Base-by-base conservation (phyloP, 2,329 filamentous ascomycete species). In the Colletotrichum magnum region DNA sequence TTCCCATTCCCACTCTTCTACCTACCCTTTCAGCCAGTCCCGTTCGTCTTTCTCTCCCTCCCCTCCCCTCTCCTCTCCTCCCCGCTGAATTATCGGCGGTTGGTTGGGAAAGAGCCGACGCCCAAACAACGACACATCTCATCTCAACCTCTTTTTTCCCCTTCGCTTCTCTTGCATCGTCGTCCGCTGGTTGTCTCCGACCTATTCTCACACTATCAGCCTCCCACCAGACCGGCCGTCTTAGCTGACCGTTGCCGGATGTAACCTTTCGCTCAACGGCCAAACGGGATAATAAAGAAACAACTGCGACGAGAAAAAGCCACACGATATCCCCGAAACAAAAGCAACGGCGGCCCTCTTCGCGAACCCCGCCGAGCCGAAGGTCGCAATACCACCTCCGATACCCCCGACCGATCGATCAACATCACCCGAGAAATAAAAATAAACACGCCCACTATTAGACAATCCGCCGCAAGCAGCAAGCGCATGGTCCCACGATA, bases 401-500 rank as follows among this genome's bases (percentile, higher is more conserved):
- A 61, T 36, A n/a, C 32, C 50, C 18, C 28, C 39, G 48, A 52
- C 48, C 32, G 47, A 36, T 15, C 28, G 10, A 10, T 21, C 48
- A 45, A 18, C 58, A 15, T 53, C 24, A n/a, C 21, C 50, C n/a
- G 21, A 13, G 1, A 13, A 39, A 56, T 21, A 36, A n/a, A 54
- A 26, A 12, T 15, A 24, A 47, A 24, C 21, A 51, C 9, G 3
- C 10, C 18, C 13, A 36, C 10, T 13, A 36, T 36, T 36, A 36
- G 32, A 36, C 7, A 26, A 5, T 5, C 10, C 21, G 21, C 18
- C 10, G 13, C 16, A 13, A 13, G n/a, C 59, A 39, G 15, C 53
- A 28, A 12, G 65, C 62, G 66, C 32, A 66, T 69, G 62, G 36
- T 66, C 36, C n/a, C 62, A 69, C 66, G 24, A 66, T 66, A 69